Conservation (phyloP, 108 stramenopile genomes). For the Skeletonema grethae region DNA sequence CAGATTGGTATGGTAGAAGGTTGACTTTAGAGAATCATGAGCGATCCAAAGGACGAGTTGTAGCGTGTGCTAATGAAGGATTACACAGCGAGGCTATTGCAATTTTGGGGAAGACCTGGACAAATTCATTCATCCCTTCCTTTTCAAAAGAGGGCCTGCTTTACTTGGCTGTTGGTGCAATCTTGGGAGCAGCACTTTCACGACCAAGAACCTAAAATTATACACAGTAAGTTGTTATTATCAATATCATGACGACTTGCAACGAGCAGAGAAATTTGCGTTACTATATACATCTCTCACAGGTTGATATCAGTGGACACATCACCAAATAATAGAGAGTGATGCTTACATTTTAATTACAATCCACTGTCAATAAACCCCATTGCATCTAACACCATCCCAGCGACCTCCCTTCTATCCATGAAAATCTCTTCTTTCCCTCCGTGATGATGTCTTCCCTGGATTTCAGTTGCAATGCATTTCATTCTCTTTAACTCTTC, state of each 20-base stretch:
- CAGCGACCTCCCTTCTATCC: conserved; percentile 60
- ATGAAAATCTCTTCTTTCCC: conserved; percentile 50
- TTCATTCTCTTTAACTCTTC: conserved; percentile 54
- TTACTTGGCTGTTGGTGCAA: background rate
- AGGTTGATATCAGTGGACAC: too few relatives aligned
- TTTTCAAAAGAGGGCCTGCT: background rate
- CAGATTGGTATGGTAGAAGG: conserved; percentile 53
- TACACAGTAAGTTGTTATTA: background rate
- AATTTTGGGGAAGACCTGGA: conserved; percentile 21
- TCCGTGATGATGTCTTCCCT: conserved; percentile 13
- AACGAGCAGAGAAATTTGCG: background rate
- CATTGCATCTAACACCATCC: conserved; percentile 76
- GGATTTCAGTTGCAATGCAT: conserved; percentile 25
- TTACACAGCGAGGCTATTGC: conserved; percentile 44
- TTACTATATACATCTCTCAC: too few relatives aligned
- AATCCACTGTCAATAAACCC: conserved; percentile 70
- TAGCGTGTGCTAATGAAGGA: conserved; percentile 49
- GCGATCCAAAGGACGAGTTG: conserved; percentile 47
- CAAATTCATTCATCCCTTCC: background rate
- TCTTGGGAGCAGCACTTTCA: background rate
- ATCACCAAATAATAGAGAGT: background rate
- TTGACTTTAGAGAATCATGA: conserved; percentile 52
- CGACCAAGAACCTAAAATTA: background rate
- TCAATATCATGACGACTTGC: background rate
- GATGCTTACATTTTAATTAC: background rate